These are phyloP conservation scores for Pseudognaphalium luteoalbum DNA, from an alignment of 129 eudicot genomes.

Conservation along the genomic window DNA sequence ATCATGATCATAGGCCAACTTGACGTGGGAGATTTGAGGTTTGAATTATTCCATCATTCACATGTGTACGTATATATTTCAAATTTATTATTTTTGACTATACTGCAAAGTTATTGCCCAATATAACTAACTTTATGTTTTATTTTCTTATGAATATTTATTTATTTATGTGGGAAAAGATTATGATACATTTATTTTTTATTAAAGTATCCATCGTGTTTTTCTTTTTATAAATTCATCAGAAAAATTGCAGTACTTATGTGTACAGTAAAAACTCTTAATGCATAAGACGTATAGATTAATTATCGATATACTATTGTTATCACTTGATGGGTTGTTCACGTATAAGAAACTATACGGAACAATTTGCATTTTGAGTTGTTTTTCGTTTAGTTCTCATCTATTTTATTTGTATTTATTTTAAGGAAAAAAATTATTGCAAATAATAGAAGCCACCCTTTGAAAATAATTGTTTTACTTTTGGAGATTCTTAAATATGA, in stretches of 20 bases:
- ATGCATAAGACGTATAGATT: too few species aligned
- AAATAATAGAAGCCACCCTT: neutral
- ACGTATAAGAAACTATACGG: too few species aligned
- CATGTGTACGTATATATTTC: neutral
- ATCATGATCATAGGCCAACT: conserved; percentile 21
- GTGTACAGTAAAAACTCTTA: too few species aligned
- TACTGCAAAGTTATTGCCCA: neutral
- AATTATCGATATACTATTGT: too few species aligned
- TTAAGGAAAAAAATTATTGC: neutral
- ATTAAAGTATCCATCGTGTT: too few species aligned
- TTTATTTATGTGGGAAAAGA: too few species aligned
- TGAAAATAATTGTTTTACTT: neutral
- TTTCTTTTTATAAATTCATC: too few species aligned
- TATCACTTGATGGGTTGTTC: too few species aligned
- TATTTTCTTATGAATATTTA: too few species aligned
- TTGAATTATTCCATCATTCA: neutral
- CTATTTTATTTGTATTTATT: neutral
- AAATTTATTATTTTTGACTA: neutral
- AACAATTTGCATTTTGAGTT: neutral
- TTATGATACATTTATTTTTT: too few species aligned
- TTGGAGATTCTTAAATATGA: neutral
- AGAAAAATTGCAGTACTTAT: too few species aligned
- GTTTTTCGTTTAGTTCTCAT: neutral
- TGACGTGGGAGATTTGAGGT: conserved; percentile 22
- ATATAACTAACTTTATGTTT: too few species aligned